Evolutionary conservation across 169 alveolate genomes (phyloP).

Genomic region (Babesia bigemina): DNA sequence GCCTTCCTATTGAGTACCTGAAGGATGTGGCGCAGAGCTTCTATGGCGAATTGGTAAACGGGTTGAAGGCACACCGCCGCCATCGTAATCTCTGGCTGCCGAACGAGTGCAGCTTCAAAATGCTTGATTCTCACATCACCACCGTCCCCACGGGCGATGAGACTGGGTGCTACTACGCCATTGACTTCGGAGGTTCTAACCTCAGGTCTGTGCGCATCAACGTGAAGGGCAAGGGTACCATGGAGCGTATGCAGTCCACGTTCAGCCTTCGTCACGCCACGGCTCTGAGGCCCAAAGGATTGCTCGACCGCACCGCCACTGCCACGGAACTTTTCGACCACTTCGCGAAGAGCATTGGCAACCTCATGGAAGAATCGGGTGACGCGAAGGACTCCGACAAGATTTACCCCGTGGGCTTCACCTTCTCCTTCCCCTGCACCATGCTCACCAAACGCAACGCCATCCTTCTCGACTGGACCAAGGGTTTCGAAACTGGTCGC

Average conservation of each 20-base stretch:
- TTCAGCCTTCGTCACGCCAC: slow-evolving; percentile 72
- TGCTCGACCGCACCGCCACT: slow-evolving; percentile 81
- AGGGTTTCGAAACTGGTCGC: slow-evolving; percentile 90
- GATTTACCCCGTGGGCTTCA: slow-evolving; percentile 79
- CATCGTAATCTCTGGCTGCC: slow-evolving; percentile 81
- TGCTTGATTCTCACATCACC: slow-evolving; percentile 86
- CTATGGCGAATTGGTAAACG: slow-evolving; percentile 70
- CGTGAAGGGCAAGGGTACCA: slow-evolving; percentile 80
- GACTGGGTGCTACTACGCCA: slow-evolving; percentile 85
- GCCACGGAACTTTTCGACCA: slow-evolving; percentile 83
- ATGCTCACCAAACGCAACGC: slow-evolving; percentile 75
- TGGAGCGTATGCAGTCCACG: slow-evolving; percentile 75
- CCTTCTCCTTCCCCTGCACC: slow-evolving; percentile 86
- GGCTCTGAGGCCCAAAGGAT: slow-evolving; percentile 79
- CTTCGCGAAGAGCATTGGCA: slow-evolving; percentile 74
- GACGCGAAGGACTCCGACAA: slow-evolving; percentile 61
- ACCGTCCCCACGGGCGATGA: slow-evolving; percentile 85
- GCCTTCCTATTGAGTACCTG: slow-evolving; percentile 46
- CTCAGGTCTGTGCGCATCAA: slow-evolving; percentile 84
- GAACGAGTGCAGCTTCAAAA: slow-evolving; percentile 79
- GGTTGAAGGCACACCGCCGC: slow-evolving; percentile 77
- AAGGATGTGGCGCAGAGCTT: slow-evolving; percentile 63
- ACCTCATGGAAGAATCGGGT: slow-evolving; percentile 73
- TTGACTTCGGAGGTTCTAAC: slow-evolving; percentile 90
- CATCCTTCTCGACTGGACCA: slow-evolving; percentile 87